Percentiles rank a stretch among this genome's conserved stretches.
Conservation (phyloP, 139 green algal species). For the Dunaliella primolecta region DNA sequence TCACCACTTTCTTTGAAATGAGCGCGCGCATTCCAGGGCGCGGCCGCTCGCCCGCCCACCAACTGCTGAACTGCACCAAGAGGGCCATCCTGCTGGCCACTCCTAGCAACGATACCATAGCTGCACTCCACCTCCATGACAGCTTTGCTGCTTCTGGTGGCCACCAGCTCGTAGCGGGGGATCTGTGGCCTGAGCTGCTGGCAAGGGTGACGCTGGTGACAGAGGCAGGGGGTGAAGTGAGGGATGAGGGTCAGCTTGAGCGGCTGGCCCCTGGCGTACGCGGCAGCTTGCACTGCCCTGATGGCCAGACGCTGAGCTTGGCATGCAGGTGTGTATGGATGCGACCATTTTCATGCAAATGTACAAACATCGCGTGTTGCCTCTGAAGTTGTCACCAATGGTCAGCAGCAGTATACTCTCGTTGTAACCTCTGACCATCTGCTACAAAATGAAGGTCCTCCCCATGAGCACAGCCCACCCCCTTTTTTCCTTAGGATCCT, state of each 20-base stretch:
- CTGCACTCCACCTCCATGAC: background rate
- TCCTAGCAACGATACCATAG: background rate
- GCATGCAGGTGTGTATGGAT: background rate
- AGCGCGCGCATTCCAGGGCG: background rate
- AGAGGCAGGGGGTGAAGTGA: background rate
- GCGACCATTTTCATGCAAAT: too few relatives aligned
- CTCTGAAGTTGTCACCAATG: too few relatives aligned
- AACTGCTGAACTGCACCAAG: background rate
- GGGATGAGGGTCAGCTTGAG: background rate
- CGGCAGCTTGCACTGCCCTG: background rate
- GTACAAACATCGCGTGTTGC: too few relatives aligned
- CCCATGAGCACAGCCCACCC: too few relatives aligned
- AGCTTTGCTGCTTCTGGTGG: background rate
- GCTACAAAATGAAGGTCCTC: too few relatives aligned
- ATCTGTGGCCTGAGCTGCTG: background rate
- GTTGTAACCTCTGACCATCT: too few relatives aligned
- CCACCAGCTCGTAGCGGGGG: background rate
- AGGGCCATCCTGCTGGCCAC: background rate
- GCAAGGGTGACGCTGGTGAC: background rate
- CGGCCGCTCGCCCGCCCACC: background rate
- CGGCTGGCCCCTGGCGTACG: background rate
- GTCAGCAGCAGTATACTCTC: too few relatives aligned
- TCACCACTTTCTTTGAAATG: background rate
- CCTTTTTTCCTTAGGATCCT: too few relatives aligned
- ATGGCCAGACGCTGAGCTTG: background rate